Base-by-base conservation (phyloP, 2,329 filamentous ascomycete genomes). In the Didymella exigua region DNA sequence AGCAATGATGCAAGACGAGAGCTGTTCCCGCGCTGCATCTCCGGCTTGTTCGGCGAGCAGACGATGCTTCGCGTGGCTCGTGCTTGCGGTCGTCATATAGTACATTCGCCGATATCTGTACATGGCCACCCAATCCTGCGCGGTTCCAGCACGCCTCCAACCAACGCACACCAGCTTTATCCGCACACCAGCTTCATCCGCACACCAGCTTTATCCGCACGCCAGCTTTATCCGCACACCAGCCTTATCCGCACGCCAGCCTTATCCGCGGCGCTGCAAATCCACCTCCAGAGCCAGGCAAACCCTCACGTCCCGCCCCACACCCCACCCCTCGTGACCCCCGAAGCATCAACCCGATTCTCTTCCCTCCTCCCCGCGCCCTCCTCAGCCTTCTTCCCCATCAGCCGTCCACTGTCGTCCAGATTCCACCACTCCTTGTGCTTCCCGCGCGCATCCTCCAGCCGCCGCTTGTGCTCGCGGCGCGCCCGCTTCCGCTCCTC, bases 401-500 rank as follows among this genome's bases (percentile, higher is more conserved):
- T 49, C 63, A 66, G 46, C 48, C 63, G 63, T 18, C 76, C 76
- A 8, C 60, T 18, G 54, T 78, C 76, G 58, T 78, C 76, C 55
- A 78, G 46, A 46, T 71, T 78, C 81, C 80, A 83, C 79, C 79
- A 83, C 62, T 82, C 79, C 60, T 76, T 73, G 64, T 81, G 79
- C 59, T 77, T 75, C 65, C 75, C 74, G 56, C 69, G 62, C 61
- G 78, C 79, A 55, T 80, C 79, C 60, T 82, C 80, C 72, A 68
- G 29, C 68, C 75, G 75, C 56, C 69, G 58, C 67, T 77, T 75
- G 58, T 79, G 77, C 59, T 82, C 81, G 75, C 91, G 87, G 31
- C 86, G 79, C 75, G 89, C 86, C 53, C 79, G 79, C 66, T 86
- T 84, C 51, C 93, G 82, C 77, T 91, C 85, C 65, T 90, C 81